These are phyloP conservation scores for Trametes cubensis DNA, from an alignment of 768 basidiomycete species.

Conservation along the genomic window DNA sequence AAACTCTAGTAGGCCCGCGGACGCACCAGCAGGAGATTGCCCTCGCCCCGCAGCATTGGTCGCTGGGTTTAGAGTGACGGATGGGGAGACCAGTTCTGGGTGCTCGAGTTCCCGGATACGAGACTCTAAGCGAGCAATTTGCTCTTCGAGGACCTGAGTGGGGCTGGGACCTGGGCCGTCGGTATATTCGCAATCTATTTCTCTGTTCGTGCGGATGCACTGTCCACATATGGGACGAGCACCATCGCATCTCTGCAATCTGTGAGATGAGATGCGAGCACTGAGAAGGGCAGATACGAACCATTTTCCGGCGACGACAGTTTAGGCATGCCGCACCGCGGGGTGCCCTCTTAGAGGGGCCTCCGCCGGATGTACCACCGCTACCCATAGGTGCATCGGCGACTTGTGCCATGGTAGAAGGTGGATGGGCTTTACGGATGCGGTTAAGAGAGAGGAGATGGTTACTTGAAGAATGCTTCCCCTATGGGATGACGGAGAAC, in stretches of 20 bases:
- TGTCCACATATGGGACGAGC: slow-evolving; percentile 65
- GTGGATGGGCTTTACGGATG: not conserved
- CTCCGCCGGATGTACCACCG: not conserved
- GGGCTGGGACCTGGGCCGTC: slow-evolving; percentile 64
- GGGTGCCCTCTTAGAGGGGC: slow-evolving; percentile 27
- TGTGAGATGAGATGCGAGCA: not conserved
- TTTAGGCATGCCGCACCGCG: slow-evolving; percentile 34
- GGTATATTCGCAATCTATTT: slow-evolving; percentile 63
- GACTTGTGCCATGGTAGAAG: slow-evolving; percentile 9
- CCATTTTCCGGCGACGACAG: slow-evolving; percentile 33
- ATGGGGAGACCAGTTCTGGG: slow-evolving; percentile 19
- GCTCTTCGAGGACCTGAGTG: slow-evolving; percentile 64
- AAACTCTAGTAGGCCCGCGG: no score
- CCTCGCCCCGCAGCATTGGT: not conserved
- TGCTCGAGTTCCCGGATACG: slow-evolving; percentile 44
- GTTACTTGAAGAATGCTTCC: not conserved
- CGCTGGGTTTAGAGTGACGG: slow-evolving; percentile 20
- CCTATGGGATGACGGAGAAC: not conserved
- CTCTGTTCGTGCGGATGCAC: slow-evolving; percentile 60
- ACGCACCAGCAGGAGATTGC: slow-evolving; percentile 3
- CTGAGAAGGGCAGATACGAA: slow-evolving; percentile 4
- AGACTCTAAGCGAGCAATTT: slow-evolving; percentile 56
- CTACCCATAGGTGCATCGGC: slow-evolving; percentile 1
- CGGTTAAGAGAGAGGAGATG: not conserved
- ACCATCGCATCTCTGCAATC: slow-evolving; percentile 66